Conservation (phyloP, 2,329 filamentous ascomycete species). For the Pyricularia pennisetigena region DNA sequence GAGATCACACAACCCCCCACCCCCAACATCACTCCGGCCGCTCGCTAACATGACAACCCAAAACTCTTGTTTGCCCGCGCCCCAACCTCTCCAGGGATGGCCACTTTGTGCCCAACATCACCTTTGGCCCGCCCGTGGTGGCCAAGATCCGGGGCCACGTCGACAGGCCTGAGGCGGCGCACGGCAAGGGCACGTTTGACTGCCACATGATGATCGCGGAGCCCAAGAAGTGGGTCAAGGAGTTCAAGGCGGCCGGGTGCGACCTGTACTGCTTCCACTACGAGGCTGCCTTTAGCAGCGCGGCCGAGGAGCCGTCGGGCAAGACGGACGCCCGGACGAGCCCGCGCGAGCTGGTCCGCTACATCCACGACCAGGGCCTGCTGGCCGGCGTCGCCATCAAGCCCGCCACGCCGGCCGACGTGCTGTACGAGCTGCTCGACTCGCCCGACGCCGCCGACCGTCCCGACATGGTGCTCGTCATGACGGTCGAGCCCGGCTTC, state of each 20-base stretch:
- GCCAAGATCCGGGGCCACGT: slow-evolving; percentile 88
- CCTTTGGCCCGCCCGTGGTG: slow-evolving; percentile 90
- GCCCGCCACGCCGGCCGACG: slow-evolving; percentile 81
- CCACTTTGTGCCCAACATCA: slow-evolving; percentile 98
- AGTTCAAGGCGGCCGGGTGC: slow-evolving; percentile 88
- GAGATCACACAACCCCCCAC: neutral
- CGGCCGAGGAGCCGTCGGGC: slow-evolving; percentile 68
- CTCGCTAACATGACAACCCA: neutral
- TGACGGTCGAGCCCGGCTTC: slow-evolving; percentile 97
- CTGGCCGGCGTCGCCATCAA: slow-evolving; percentile 93
- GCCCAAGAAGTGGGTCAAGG: slow-evolving; percentile 97
- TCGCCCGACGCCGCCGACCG: slow-evolving; percentile 61
- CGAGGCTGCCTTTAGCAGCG: slow-evolving; percentile 85
- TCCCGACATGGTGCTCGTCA: slow-evolving; percentile 97
- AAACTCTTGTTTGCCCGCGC: neutral
- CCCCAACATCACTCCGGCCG: neutral
- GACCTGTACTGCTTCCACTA: slow-evolving; percentile 99
- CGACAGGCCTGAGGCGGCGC: slow-evolving; percentile 49
- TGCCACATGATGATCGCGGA: slow-evolving; percentile 99
- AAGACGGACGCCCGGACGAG: slow-evolving; percentile 62
- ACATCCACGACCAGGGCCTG: slow-evolving; percentile 83
- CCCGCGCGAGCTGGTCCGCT: slow-evolving; percentile 76
- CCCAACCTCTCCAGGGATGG: slow-evolving; percentile 56
- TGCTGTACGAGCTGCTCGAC: slow-evolving; percentile 84
- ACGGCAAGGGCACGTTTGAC: slow-evolving; percentile 88